phyloP scores from a whole-genome alignment of 2,329 filamentous ascomycete species.

The Chaetothyriales sp. region DNA sequence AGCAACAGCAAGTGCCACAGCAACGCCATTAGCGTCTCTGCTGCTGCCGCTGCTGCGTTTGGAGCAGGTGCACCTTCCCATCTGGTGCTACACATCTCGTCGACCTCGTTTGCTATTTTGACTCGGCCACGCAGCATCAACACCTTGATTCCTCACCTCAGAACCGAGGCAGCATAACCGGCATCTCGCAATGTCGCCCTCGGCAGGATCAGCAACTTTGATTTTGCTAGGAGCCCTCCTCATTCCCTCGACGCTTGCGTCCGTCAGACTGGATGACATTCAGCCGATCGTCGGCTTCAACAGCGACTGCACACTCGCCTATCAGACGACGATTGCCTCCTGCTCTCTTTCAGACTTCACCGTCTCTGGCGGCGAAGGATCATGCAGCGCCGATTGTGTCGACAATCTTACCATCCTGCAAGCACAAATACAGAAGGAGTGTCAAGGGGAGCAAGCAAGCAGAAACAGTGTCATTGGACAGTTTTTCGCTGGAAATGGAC shows the following conservation, averaged over 20 bases:
- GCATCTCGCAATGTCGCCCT: neutral
- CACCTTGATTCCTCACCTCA: neutral
- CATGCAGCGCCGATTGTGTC: constrained; percentile 8
- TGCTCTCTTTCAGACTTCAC: constrained; percentile 11
- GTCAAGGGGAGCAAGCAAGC: constrained; percentile 6
- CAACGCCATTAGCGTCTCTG: neutral
- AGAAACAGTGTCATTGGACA: constrained; percentile 20
- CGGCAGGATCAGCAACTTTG: neutral
- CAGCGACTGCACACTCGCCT: constrained; percentile 8
- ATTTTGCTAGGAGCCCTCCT: constrained; percentile 7
- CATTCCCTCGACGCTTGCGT: constrained; percentile 5
- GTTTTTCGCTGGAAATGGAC: constrained; percentile 3
- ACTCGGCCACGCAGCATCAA: neutral
- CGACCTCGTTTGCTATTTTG: neutral
- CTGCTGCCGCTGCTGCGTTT: neutral
- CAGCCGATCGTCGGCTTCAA: constrained; percentile 14
- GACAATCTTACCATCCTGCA: constrained; percentile 3
- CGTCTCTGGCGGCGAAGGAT: constrained; percentile 6
- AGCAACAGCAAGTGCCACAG: neutral
- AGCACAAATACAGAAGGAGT: constrained; percentile 6
- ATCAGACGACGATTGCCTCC: constrained; percentile 6
- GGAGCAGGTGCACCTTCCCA: neutral
- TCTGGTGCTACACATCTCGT: neutral
- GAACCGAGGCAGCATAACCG: neutral
- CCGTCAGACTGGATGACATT: constrained; percentile 8